Evolutionary conservation across 176 grass and related monocot species (phyloP).

Genomic region (Rhynchospora pubera): DNA sequence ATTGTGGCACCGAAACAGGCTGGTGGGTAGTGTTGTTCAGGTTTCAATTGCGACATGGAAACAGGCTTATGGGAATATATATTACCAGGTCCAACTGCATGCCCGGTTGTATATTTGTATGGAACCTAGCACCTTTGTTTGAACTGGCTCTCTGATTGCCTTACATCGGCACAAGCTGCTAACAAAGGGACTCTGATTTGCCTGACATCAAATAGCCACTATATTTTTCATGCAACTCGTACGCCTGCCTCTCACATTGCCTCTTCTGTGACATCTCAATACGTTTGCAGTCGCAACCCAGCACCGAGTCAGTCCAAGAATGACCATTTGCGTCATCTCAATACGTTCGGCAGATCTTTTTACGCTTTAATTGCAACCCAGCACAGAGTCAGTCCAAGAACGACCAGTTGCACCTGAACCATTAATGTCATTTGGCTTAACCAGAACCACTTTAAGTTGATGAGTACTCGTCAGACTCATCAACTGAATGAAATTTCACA

Average conservation of each 20-base stretch:
- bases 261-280: conserved; percentile 89
- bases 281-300: too few species aligned
- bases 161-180: conserved; percentile 52
- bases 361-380: conserved; percentile 71
- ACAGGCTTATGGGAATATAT: conserved; percentile 29
- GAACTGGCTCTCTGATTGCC: conserved; percentile 46
- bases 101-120: conserved; percentile 10
- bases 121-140: conserved; percentile 20
- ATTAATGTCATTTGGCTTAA: conserved; percentile 56
- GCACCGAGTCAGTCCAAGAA: too few species aligned
- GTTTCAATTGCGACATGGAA: too few species aligned
- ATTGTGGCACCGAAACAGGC: conserved; percentile 36
- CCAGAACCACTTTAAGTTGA: conserved; percentile 67
- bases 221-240: conserved; percentile 78
- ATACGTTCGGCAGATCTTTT: conserved; percentile 69
- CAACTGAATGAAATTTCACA: too few species aligned
- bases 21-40: too few species aligned
- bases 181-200: conserved; percentile 56
- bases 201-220: conserved; percentile 83
- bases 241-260: conserved; percentile 79
- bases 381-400: conserved; percentile 36
- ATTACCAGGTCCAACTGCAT: conserved; percentile 28
- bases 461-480: conserved; percentile 86
- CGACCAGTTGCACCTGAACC: neutral
- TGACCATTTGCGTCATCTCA: too few species aligned